These are phyloP conservation scores for Thielaviopsis cerberus DNA, from an alignment of 2,329 filamentous ascomycete genomes.

Conservation along the genomic window DNA sequence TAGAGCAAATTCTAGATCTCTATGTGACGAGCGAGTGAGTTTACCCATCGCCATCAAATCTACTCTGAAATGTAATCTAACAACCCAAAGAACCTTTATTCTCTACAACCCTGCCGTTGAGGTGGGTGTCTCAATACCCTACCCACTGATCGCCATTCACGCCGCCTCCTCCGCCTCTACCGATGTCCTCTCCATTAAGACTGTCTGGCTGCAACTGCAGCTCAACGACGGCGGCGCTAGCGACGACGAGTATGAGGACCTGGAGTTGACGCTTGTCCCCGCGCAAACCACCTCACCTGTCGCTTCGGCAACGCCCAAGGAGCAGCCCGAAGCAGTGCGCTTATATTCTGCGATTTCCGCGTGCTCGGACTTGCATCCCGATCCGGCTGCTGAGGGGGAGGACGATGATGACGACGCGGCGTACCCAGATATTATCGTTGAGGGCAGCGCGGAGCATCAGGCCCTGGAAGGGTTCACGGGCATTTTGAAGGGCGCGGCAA, in stretches of 20 bases:
- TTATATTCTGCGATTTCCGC: conserved; percentile 53
- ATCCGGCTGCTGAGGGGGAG: conserved; percentile 39
- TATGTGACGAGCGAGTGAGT: conserved; percentile 41
- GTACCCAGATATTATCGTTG: conserved; percentile 30
- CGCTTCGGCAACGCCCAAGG: conserved; percentile 9
- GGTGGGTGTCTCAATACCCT: conserved; percentile 50
- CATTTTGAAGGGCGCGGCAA: conserved; percentile 28
- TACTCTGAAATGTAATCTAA: neutral
- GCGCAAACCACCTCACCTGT: conserved; percentile 14
- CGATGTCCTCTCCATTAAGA: conserved; percentile 23
- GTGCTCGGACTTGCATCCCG: conserved; percentile 61
- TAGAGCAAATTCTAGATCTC: conserved; percentile 33
- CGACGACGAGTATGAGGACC: conserved; percentile 41
- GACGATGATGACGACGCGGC: conserved; percentile 32
- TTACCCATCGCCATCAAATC: neutral
- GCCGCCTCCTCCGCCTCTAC: conserved; percentile 38
- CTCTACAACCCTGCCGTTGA: conserved; percentile 41
- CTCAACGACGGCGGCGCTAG: conserved; percentile 36
- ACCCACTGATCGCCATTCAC: conserved; percentile 57
- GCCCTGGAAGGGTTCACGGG: conserved; percentile 38
- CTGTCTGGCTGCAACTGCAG: conserved; percentile 51
- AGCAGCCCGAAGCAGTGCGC: conserved; percentile 19
- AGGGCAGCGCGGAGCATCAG: conserved; percentile 30
- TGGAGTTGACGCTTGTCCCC: conserved; percentile 51
- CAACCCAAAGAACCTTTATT: conserved; percentile 27